These are phyloP conservation scores for Amylocystis lapponica DNA, from an alignment of 768 basidiomycete genomes.

Conservation along the genomic window DNA sequence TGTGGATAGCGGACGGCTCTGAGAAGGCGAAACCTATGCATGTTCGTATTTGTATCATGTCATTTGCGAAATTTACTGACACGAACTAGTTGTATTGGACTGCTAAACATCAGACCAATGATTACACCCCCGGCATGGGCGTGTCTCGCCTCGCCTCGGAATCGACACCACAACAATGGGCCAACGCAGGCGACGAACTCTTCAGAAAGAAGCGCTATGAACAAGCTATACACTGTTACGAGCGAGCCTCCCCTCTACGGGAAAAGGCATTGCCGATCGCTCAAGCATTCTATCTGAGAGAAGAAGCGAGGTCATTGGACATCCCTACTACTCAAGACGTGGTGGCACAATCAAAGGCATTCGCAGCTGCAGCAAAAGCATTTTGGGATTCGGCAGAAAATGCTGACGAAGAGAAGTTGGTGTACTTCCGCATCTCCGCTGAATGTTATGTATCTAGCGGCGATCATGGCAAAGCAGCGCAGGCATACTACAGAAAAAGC, in stretches of 20 bases:
- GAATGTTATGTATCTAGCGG: slow-evolving; percentile 22
- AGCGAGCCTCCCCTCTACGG: slow-evolving; percentile 37
- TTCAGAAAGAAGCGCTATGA: slow-evolving; percentile 42
- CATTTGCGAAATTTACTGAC: background rate
- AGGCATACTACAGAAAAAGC: slow-evolving; percentile 34
- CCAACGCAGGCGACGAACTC: slow-evolving; percentile 31
- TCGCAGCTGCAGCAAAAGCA: slow-evolving; percentile 40
- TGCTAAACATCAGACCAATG: slow-evolving; percentile 38
- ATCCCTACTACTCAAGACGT: too few species aligned
- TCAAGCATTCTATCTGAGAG: slow-evolving; percentile 48
- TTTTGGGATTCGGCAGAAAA: slow-evolving; percentile 38
- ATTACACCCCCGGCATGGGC: slow-evolving; percentile 41
- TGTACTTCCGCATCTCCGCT: slow-evolving; percentile 16
- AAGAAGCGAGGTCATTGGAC: slow-evolving; percentile 44
- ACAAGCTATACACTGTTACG: slow-evolving; percentile 51
- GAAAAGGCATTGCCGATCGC: slow-evolving; percentile 45
- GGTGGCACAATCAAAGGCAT: slow-evolving; percentile 31
- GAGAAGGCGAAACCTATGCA: slow-evolving; percentile 50
- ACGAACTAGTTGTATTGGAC: slow-evolving; percentile 47
- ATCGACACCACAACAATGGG: slow-evolving; percentile 47
- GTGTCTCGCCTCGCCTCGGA: slow-evolving; percentile 49
- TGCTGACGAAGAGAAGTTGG: slow-evolving; percentile 24
- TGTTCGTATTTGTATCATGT: slow-evolving; percentile 28
- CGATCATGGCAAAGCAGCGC: slow-evolving; percentile 36
- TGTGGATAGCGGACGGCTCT: slow-evolving; percentile 70